Evolutionary conservation across 2,329 filamentous ascomycete genomes (phyloP), one percentile per base, ranked within the genome.

Genomic region (Sarocladiaceae sp.): DNA sequence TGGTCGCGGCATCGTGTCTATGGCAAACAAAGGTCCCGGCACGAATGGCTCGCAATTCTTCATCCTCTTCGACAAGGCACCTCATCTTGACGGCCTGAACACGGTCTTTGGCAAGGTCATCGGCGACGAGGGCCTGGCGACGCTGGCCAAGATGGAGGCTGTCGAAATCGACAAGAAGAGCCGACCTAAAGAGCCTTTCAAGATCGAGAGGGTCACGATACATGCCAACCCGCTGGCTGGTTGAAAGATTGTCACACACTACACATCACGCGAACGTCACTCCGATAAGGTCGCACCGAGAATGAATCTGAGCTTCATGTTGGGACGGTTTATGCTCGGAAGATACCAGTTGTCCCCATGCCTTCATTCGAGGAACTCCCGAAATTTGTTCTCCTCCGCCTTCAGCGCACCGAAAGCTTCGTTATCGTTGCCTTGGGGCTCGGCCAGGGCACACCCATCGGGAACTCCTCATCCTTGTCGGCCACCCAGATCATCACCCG

Each of bases 41-140:
- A 85, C 83, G 33, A 89, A 89, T 57, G 83, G 82, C 13, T 84
- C 78, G 40, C 87, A 94, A 60, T 94, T 93, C 66, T 94, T 90
- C 62, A 71, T 93, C 48, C 80, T 82, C 1, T 84, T 89, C 54
- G 84, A 84, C 48, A 80, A 85, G 52, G 85, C 87, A 20, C 78
- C 85, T 29, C 88, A 93, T 65, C 69, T 94, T 33, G 88, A 93
- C 60, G 87, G 86, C 4, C 77, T 88, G 59, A 93, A 93, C 59
- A 90, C 87, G 0, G 82, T 91, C 2, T 91, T 94, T 64, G 87
- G 86, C 10, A 82, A 83, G 60, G 70, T 91, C 26, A 70, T 83
- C 45, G 81, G 76, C 29, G 81, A 83, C 53, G 79, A 81, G 34
- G 74, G 76, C 45, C 55, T 81, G 39, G 76, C 70, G 27, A 85